Evolutionary conservation across 257 asterid genomes (phyloP), one percentile per base, ranked within the genome.

Genomic region (Perilla frutescens): DNA sequence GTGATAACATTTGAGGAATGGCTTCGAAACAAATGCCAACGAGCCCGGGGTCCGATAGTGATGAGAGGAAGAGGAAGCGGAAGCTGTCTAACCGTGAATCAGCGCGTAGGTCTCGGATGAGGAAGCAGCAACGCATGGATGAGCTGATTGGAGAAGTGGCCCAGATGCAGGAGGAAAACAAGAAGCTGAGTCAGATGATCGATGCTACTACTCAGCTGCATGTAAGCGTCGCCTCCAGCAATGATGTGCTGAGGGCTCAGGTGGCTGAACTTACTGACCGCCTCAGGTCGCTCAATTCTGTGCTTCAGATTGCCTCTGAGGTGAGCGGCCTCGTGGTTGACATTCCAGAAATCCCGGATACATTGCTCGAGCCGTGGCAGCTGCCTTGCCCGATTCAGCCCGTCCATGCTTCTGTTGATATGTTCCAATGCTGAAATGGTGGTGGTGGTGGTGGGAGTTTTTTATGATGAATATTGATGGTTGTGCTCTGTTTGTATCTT

Each of bases 351-450:
- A 86, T 90, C 45, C 97, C 96, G 0, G 92, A 88, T 7, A 37
- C 81, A 13, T 57, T 81, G 69, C 88, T 81, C 5, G 95, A 92
- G 89, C 96, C 98, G 0, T 92, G 96, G 95, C 96, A 87, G 88
- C 86, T 85, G 36, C 98, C 94, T 44, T 89, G 84, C 76, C 89
- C 92, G 0, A 76, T 81, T 5, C 93, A 83, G 44, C 88, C 94
- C 6, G 81, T 88, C 69, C 66, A 85, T 32, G 96, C 91, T 8
- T 75, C 85, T 58, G 89, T 84, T 47, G 82, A 89, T 68, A 67
- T 81, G 82, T 79, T 88, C 48, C 79, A 83, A 76, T 84, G 41
- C 63, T 92, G 83, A 85, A 71, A 82, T 55, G 4, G 53, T 47
- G 60, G 39, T 10, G 51, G 53, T 8, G 44, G 41, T 0, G 1